phyloP scores from a whole-genome alignment of 352 stramenopile genomes.

The Globisporangium splendens region DNA sequence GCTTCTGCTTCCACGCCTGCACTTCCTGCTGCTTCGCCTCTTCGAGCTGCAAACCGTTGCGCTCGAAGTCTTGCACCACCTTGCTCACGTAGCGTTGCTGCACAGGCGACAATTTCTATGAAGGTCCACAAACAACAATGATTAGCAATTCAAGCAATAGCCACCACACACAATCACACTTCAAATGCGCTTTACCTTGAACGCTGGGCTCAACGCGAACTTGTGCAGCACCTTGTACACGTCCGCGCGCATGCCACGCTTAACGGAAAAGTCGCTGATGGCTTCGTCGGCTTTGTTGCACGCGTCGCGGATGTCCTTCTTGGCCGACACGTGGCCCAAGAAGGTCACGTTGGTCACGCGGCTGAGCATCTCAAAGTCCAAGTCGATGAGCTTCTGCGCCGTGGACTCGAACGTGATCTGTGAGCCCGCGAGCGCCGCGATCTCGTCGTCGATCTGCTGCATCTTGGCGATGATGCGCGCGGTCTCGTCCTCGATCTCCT shows the following conservation, averaged over 20 bases:
- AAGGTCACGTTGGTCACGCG: conserved; percentile 85
- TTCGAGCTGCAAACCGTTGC: conserved; percentile 77
- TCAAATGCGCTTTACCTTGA: conserved; percentile 23
- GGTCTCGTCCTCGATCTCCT: conserved; percentile 72
- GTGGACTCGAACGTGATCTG: conserved; percentile 60
- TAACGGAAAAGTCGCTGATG: conserved; percentile 75
- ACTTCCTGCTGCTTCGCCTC: conserved; percentile 66
- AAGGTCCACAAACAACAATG: neutral
- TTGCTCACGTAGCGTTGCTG: conserved; percentile 79
- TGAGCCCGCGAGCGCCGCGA: conserved; percentile 39
- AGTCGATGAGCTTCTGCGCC: conserved; percentile 74
- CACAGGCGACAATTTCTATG: conserved; percentile 46
- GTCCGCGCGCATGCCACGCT: conserved; percentile 77
- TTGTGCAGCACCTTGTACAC: conserved; percentile 76
- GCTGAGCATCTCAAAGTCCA: conserved; percentile 84
- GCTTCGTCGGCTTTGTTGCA: conserved; percentile 76
- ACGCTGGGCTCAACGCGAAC: conserved; percentile 43
- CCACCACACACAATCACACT: too few relatives aligned
- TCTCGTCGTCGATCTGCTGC: conserved; percentile 66
- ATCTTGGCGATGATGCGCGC: conserved; percentile 62
- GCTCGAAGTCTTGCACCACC: conserved; percentile 79
- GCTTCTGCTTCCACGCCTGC: conserved; percentile 81
- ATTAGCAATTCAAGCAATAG: neutral
- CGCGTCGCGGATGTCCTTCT: conserved; percentile 70
- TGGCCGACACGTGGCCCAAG: conserved; percentile 67